Evolutionary conservation across 2,329 filamentous ascomycete species (phyloP).

Genomic region (Sporothrix inflata): DNA sequence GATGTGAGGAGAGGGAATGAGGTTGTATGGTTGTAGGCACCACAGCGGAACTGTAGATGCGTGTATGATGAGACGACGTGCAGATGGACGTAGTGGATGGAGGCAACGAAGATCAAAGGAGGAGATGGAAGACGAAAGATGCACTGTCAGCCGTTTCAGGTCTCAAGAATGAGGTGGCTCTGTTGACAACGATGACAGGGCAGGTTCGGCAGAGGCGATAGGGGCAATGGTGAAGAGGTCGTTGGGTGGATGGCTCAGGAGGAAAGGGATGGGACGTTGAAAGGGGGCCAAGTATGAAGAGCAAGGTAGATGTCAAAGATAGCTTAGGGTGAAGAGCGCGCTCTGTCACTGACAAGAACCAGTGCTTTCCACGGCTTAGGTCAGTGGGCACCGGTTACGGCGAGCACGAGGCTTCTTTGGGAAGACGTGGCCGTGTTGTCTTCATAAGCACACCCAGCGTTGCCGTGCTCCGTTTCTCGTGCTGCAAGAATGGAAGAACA

Average conservation of each 20-base stretch:
- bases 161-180: neutral
- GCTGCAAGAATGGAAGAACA: neutral
- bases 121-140: neutral
- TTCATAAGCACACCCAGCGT: constrained; percentile 3
- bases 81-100: neutral
- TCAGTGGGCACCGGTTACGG: neutral
- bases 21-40: neutral
- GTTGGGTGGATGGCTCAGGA: neutral
- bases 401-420: neutral
- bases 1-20: neutral
- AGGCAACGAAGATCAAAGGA: neutral
- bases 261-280: too few species aligned
- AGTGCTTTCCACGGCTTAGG: neutral
- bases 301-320: neutral
- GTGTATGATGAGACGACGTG: neutral
- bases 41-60: neutral
- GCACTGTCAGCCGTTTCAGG: neutral
- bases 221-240: neutral
- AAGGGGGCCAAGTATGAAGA: too few species aligned
- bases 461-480: neutral
- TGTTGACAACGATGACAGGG: neutral
- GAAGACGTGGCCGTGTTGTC: neutral
- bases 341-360: neutral
- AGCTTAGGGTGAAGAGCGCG: neutral
- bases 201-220: neutral